A percentile compares a stretch with the other conserved stretches of the same genome.
phyloP scores from a whole-genome alignment of 2,329 filamentous ascomycete genomes.

The Xylariaceae sp. region DNA sequence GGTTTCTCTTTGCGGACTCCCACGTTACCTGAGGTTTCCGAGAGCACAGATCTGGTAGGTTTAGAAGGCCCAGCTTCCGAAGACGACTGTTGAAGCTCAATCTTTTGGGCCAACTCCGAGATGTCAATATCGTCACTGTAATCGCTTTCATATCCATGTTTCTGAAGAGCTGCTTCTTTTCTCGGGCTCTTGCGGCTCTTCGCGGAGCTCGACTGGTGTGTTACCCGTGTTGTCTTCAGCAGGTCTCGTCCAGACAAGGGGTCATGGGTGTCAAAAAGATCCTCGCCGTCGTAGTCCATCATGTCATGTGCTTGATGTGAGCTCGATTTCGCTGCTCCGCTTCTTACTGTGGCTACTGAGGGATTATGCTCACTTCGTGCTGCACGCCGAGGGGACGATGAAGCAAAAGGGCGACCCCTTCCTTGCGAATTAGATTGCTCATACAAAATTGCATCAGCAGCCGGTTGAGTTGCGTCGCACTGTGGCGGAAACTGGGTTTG shows the following conservation, averaged over 20 bases:
- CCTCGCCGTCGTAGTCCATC: slow-evolving; percentile 45
- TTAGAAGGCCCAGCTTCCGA: slow-evolving; percentile 31
- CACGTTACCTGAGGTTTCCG: slow-evolving; percentile 57
- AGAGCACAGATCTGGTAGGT: slow-evolving; percentile 47
- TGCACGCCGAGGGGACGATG: slow-evolving; percentile 22
- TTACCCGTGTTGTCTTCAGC: slow-evolving; percentile 15
- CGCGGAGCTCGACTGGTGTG: slow-evolving; percentile 17
- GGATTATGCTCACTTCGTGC: slow-evolving; percentile 22
- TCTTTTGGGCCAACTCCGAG: slow-evolving; percentile 57
- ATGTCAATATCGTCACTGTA: slow-evolving; percentile 59
- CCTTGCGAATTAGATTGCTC: slow-evolving; percentile 26
- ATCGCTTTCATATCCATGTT: slow-evolving; percentile 46
- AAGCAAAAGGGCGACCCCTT: slow-evolving; percentile 21
- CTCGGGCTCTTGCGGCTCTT: slow-evolving; percentile 32
- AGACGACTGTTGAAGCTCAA: slow-evolving; percentile 51
- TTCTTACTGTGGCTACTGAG: slow-evolving; percentile 14
- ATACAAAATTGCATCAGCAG: slow-evolving; percentile 11
- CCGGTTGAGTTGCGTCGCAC: slow-evolving; percentile 22
- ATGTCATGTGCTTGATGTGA: slow-evolving; percentile 23
- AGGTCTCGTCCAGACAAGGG: slow-evolving; percentile 20
- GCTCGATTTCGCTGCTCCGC: slow-evolving; percentile 21
- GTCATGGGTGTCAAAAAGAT: slow-evolving; percentile 36
- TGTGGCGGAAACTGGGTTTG: slow-evolving; percentile 55
- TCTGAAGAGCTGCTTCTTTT: slow-evolving; percentile 27
- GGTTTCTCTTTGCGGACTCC: slow-evolving; percentile 42